phyloP scores from a whole-genome alignment of 345 rosid genomes.

The Populus deltoides region DNA sequence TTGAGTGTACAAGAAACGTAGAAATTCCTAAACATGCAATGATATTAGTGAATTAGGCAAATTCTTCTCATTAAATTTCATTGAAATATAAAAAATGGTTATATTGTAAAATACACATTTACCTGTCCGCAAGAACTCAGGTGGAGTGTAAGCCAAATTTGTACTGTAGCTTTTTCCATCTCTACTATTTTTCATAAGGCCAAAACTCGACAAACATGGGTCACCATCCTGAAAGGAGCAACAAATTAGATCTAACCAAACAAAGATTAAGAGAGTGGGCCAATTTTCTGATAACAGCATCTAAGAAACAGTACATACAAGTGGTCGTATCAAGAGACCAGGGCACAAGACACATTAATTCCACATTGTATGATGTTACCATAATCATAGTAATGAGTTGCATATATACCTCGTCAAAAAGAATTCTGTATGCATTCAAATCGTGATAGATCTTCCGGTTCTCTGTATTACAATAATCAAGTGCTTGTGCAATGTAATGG shows the following conservation, averaged over 20 bases:
- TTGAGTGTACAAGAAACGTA: background rate
- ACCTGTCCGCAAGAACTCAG: conserved; percentile 15
- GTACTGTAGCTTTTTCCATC: conserved; percentile 18
- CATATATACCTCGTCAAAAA: conserved; percentile 5
- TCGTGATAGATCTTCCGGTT: conserved; percentile 8
- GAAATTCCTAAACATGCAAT: background rate
- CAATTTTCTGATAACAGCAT: too few species aligned
- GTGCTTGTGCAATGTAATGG: background rate
- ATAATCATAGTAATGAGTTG: background rate
- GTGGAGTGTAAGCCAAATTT: conserved; percentile 12
- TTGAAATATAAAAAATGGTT: background rate
- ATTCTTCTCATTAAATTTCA: background rate
- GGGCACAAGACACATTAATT: background rate
- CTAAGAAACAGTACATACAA: too few species aligned
- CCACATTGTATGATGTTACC: background rate
- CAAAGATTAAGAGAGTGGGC: background rate
- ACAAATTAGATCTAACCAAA: background rate
- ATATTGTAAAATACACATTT: background rate
- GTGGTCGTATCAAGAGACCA: too few species aligned
- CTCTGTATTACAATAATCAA: conserved; percentile 1
- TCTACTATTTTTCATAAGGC: conserved; percentile 14
- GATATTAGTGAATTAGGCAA: background rate
- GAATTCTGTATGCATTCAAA: conserved; percentile 7
- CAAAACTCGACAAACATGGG: conserved; percentile 9
- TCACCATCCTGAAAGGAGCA: conserved; percentile 3